Evolutionary conservation across 78 protist species (phyloP), one percentile per base, ranked within the genome.

Genomic region (Creolimax fragrantissima): DNA sequence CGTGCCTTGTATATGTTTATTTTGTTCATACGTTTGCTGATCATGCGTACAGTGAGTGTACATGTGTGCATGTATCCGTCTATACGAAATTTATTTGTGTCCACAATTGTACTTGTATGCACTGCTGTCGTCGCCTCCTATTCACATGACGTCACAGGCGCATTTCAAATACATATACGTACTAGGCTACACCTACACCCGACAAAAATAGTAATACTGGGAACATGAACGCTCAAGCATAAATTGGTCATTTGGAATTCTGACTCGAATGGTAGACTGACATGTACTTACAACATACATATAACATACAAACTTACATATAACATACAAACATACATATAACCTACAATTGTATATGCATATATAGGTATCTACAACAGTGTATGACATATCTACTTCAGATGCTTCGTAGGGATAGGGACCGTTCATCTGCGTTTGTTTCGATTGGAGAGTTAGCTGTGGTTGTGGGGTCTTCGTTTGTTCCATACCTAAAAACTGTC

Each of bases 391-490:
- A n/a, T 11, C 35, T n/a, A 2, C 17, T 7, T 35, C n/a, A 24
- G 43, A 84, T 84, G 88, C 36, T 84, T 35, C 32, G 36, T 24
- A 0, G 32, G 39, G 17, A 5, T 6, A 37, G 39, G 66, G 92
- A 90, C 81, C 92, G 94, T 7, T 41, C 41, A 44, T 37, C 43
- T 32, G 89, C 92, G 41, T 84, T 81, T 43, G 4, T 3, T 39
- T 3, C 94, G 42, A 37, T 93, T 43, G 94, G 94, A 45, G 35
- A 92, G 5, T 3, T 92, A 44, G 93, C 93, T 6, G 42, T 45
- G 32, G 93, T 41, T 5, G 66, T 92, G 32, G 42, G 43, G 5
- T 2, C 45, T 24, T 3, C 42, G 92, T 85, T 86, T 44, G 2
- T 2, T 5, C 67, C 81, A 17, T 92, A 66, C 45, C 41, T 47